Conservation (phyloP, 2,329 filamentous ascomycete species). For the Fusarium virguliforme region DNA sequence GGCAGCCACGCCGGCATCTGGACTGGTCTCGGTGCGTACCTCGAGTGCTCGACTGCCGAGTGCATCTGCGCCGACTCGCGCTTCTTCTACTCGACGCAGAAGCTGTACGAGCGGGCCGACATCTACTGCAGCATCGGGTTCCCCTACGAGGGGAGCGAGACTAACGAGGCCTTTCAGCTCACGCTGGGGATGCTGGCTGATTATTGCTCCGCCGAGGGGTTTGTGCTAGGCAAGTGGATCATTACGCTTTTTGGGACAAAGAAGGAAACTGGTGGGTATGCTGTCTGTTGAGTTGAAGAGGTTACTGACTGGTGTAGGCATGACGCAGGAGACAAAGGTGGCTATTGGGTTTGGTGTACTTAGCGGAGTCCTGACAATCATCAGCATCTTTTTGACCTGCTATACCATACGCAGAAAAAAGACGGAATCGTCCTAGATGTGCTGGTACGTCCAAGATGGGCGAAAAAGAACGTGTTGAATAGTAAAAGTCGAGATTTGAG, state of each 20-base stretch:
- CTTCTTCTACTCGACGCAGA: conserved; percentile 1
- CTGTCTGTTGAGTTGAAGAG: background rate
- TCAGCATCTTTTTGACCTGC: background rate
- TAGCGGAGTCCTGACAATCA: conserved; percentile 4
- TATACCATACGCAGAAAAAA: background rate
- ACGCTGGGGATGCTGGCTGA: conserved; percentile 1
- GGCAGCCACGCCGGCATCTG: background rate
- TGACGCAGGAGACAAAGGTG: conserved; percentile 6
- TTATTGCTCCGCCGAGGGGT: background rate
- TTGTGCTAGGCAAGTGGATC: conserved; percentile 1
- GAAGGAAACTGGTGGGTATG: background rate
- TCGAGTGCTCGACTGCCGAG: conserved; percentile 3
- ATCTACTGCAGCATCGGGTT: conserved; percentile 1
- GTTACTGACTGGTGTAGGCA: background rate
- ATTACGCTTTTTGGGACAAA: conserved; percentile 1
- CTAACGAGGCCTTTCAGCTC: background rate
- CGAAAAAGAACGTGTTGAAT: too few relatives aligned
- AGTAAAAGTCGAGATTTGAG: too few relatives aligned
- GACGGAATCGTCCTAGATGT: too few relatives aligned
- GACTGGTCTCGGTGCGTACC: conserved; percentile 2
- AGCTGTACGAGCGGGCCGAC: conserved; percentile 1
- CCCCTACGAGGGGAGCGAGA: background rate
- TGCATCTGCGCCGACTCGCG: background rate
- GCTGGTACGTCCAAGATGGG: too few relatives aligned
- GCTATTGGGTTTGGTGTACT: conserved; percentile 9